phyloP scores from a whole-genome alignment of 2,329 filamentous ascomycete species.

The Pyricularia grisea region DNA sequence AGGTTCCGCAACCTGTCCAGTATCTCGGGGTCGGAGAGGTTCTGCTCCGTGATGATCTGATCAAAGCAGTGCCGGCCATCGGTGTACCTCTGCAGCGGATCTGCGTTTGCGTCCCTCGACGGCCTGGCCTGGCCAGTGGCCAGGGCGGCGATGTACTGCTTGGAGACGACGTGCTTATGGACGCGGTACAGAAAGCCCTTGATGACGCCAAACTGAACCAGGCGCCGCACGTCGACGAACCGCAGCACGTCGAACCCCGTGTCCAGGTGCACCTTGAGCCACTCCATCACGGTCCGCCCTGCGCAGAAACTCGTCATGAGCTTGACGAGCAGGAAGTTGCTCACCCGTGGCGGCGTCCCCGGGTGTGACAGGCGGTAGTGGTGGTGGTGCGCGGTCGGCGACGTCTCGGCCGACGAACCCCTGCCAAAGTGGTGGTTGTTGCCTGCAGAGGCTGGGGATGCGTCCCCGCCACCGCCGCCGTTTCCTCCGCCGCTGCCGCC shows the following conservation, averaged over 20 bases:
- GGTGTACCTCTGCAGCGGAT: slow-evolving; percentile 55
- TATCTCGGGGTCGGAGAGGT: slow-evolving; percentile 60
- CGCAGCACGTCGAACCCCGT: slow-evolving; percentile 55
- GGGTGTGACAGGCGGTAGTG: slow-evolving; percentile 8
- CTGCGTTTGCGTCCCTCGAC: slow-evolving; percentile 13
- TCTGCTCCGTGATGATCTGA: slow-evolving; percentile 71
- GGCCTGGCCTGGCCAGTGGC: slow-evolving; percentile 42
- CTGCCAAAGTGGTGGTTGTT: background rate
- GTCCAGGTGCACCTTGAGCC: slow-evolving; percentile 68
- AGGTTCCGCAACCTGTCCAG: slow-evolving; percentile 56
- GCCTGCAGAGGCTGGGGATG: background rate
- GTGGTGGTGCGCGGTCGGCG: slow-evolving; percentile 17
- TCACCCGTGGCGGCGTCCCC: slow-evolving; percentile 23
- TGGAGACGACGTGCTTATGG: slow-evolving; percentile 77
- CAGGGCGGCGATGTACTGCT: slow-evolving; percentile 47
- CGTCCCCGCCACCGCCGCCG: slow-evolving; percentile 5
- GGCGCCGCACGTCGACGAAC: slow-evolving; percentile 77
- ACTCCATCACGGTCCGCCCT: slow-evolving; percentile 77
- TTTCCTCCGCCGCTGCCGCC: slow-evolving; percentile 5
- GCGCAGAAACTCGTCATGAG: slow-evolving; percentile 81
- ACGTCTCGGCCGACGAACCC: slow-evolving; percentile 12
- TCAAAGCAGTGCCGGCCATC: slow-evolving; percentile 73
- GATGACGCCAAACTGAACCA: slow-evolving; percentile 93
- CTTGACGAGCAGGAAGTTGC: slow-evolving; percentile 61
- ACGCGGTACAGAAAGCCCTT: slow-evolving; percentile 91